Percentiles rank a stretch among this genome's conserved stretches.
Evolutionary conservation across 495 filamentous ascomycete genomes (phyloP).

Genomic region (Lichenothelia convexa): DNA sequence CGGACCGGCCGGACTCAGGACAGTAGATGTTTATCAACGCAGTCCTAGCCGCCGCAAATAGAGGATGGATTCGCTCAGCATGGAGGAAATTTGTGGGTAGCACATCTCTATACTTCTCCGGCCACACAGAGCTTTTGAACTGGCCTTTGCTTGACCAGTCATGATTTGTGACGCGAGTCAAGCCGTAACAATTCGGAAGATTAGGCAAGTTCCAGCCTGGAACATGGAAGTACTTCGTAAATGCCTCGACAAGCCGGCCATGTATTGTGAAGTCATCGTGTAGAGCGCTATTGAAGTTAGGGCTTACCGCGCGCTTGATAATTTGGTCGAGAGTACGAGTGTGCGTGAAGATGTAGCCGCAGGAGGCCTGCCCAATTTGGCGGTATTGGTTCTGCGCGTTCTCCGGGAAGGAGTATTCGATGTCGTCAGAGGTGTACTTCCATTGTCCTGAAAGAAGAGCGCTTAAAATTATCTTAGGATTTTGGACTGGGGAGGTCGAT

Average conservation of each 20-base stretch:
- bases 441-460: too few relatives aligned
- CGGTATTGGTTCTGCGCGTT: too few relatives aligned
- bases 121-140: conserved; percentile 4
- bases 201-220: neutral
- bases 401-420: too few relatives aligned
- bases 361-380: conserved; percentile 1
- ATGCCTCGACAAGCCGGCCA: neutral
- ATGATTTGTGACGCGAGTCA: conserved; percentile 1
- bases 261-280: conserved; percentile 2
- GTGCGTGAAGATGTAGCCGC: neutral
- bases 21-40: conserved; percentile 11
- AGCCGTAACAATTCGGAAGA: neutral
- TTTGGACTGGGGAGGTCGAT: too few relatives aligned
- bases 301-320: neutral
- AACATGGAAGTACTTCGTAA: neutral
- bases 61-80: conserved; percentile 9
- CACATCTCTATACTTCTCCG: too few relatives aligned
- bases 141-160: neutral
- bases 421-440: too few relatives aligned
- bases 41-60: conserved; percentile 4
- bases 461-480: too few relatives aligned
- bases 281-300: neutral
- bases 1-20: neutral
- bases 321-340: neutral
- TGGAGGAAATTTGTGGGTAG: too few relatives aligned